These are phyloP conservation scores for Nematocida ausubeli DNA, from an alignment of 371 early-diverging fungal genomes.

Conservation along the genomic window DNA sequence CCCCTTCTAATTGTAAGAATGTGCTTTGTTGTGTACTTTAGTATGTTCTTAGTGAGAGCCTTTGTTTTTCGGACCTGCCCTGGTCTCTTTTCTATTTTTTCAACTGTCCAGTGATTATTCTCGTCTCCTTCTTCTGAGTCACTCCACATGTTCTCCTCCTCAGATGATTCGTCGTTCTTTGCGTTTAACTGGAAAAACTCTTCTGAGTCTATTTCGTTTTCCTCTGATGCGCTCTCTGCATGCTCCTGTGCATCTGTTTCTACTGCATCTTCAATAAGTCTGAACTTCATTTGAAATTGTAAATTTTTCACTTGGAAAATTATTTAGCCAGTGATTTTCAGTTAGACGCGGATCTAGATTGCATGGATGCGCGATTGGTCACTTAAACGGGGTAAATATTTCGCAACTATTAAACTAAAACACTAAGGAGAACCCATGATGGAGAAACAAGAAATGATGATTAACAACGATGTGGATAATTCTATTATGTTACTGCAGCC, in stretches of 20 bases:
- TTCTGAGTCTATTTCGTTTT: background rate
- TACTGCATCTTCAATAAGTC: background rate
- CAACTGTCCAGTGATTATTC: conserved; percentile 5
- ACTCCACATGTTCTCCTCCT: background rate
- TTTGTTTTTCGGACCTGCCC: background rate
- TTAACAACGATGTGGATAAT: background rate
- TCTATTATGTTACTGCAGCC: background rate
- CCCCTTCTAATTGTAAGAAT: background rate
- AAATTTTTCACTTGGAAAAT: conserved; percentile 9
- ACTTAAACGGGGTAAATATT: conserved; percentile 2
- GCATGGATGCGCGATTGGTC: background rate
- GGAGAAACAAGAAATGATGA: conserved; percentile 19
- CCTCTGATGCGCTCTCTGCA: background rate
- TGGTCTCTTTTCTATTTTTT: conserved; percentile 9
- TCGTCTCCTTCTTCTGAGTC: background rate
- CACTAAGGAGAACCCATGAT: conserved; percentile 3
- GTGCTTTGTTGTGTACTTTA: background rate
- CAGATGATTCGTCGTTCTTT: background rate
- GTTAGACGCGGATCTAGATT: background rate
- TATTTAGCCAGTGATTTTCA: conserved; percentile 4
- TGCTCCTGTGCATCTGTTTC: background rate
- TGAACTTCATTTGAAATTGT: conserved; percentile 18
- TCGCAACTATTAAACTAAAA: background rate
- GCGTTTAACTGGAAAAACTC: background rate
- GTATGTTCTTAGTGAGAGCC: background rate